Evolutionary conservation across 2,329 filamentous ascomycete genomes (phyloP), one percentile per base, ranked within the genome.

Genomic region (Sporothrix pallida): DNA sequence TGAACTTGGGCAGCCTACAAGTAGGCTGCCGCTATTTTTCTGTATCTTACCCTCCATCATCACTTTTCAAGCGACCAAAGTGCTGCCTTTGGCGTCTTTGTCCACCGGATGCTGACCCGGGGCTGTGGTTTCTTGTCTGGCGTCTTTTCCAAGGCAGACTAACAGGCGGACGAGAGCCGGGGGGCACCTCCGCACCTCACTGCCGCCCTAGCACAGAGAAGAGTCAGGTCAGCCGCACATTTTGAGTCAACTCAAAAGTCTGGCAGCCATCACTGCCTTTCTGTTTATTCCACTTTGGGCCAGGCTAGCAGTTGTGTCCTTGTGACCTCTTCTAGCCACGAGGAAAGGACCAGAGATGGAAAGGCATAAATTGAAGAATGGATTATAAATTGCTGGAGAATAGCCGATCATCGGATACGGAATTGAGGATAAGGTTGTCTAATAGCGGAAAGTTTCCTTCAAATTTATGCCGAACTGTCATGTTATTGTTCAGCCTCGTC

Each of bases 81-180:
- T n/a, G 31, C n/a, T 67, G 62, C 62, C 20, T 15, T 58, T 2
- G 2, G 31, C 31, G 62, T 42, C n/a, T 15, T 65, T 46, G 60
- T 46, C 37, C 10, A 23, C 60, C 42, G 42, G 37, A 44, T 44
- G n/a, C 12, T 67, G 20, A 67, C n/a, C 42, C n/a, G 42, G 42
- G 20, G 42, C 20, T 15, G 42, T 67, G 42, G 20, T 37, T 37
- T 37, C 31, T 37, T 37, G 4, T 37, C 31, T 31, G 31, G 31
- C 31, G 31, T 26, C 42, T 6, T 56, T 58, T 31, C 17, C 68
- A 71, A 71, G 69, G 69, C 69, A 71, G 69, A 71, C 69, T 56
- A 70, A n/a, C 31, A 70, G 68, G 52, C 68, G 52, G 48, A 44
- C n/a, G 13, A 48, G 37, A 46, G 7, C 20, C 42, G 37, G 62